A percentile compares a stretch with the other conserved stretches of the same genome.
These are phyloP conservation scores for Solanum aculeatissimum DNA, from an alignment of 305 asterid genomes.

Conservation along the genomic window DNA sequence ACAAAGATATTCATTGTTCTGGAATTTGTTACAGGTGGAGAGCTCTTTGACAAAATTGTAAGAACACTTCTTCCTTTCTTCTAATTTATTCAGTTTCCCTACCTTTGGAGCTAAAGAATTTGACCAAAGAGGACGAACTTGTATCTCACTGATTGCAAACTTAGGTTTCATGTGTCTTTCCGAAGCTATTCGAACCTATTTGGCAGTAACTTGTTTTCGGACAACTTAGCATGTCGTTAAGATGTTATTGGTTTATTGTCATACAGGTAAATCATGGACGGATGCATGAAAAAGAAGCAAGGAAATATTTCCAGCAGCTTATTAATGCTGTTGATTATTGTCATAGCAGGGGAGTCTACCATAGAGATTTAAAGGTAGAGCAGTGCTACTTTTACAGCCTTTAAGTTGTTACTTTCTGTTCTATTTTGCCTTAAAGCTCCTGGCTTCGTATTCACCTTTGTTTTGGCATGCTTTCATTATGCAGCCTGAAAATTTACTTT, in stretches of 20 bases:
- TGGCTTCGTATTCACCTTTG: neutral
- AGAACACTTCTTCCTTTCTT: slow-evolving; percentile 11
- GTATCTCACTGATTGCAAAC: neutral
- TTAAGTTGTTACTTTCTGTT: neutral
- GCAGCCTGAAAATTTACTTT: slow-evolving; percentile 80
- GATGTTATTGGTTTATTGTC: neutral
- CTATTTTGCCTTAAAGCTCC: neutral
- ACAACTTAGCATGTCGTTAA: neutral
- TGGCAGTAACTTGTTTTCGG: neutral
- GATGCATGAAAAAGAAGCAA: slow-evolving; percentile 68
- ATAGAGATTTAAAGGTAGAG: slow-evolving; percentile 69
- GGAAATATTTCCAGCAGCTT: slow-evolving; percentile 79
- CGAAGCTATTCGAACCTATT: neutral
- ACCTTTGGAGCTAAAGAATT: neutral
- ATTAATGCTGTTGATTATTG: slow-evolving; percentile 81
- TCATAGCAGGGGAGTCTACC: slow-evolving; percentile 84
- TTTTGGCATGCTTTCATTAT: neutral
- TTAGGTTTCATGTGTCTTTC: neutral
- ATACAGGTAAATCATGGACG: slow-evolving; percentile 61
- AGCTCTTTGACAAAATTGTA: slow-evolving; percentile 91
- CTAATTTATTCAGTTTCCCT: neutral
- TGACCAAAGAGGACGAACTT: neutral
- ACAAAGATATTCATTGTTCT: slow-evolving; percentile 78
- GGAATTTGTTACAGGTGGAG: slow-evolving; percentile 87
- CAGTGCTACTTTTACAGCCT: neutral